Conservation (phyloP, 2,329 filamentous ascomycete species). For the Arthrobotrys pseudoclavata region DNA sequence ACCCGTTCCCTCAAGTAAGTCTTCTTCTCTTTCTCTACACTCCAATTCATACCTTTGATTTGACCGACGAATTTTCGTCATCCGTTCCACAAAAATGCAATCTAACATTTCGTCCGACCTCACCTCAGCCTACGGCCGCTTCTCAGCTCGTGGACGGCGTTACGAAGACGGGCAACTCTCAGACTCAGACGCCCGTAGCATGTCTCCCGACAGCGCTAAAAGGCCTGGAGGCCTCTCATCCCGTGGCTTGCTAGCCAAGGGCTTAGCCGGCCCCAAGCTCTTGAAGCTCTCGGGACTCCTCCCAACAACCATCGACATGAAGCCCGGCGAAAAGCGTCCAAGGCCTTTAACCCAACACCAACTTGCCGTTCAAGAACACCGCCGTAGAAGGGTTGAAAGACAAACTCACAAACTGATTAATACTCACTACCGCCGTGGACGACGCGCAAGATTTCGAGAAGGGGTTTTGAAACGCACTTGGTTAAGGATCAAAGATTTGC, state of each 20-base stretch:
- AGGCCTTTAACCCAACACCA: constrained; percentile 85
- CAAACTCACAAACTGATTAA: constrained; percentile 78
- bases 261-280: constrained; percentile 50
- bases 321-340: constrained; percentile 73
- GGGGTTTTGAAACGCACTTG: constrained; percentile 77
- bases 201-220: constrained; percentile 49
- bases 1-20: constrained; percentile 56
- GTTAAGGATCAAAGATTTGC: constrained; percentile 73
- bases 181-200: constrained; percentile 54
- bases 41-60: neutral
- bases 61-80: neutral
- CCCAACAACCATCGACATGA: constrained; percentile 65
- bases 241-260: constrained; percentile 54
- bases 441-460: constrained; percentile 74
- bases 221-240: constrained; percentile 39
- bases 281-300: constrained; percentile 43
- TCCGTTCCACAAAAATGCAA: neutral
- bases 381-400: constrained; percentile 83
- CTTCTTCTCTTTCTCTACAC: neutral
- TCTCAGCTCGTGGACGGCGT: constrained; percentile 52
- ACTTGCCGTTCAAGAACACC: constrained; percentile 82
- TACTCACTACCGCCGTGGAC: constrained; percentile 65
- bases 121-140: constrained; percentile 48
- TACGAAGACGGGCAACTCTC: constrained; percentile 54
- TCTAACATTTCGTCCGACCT: constrained; percentile 20